Evolutionary conservation across 176 grass and related monocot species (phyloP), one percentile per base, ranked within the genome.

Genomic region (Oryza punctata): DNA sequence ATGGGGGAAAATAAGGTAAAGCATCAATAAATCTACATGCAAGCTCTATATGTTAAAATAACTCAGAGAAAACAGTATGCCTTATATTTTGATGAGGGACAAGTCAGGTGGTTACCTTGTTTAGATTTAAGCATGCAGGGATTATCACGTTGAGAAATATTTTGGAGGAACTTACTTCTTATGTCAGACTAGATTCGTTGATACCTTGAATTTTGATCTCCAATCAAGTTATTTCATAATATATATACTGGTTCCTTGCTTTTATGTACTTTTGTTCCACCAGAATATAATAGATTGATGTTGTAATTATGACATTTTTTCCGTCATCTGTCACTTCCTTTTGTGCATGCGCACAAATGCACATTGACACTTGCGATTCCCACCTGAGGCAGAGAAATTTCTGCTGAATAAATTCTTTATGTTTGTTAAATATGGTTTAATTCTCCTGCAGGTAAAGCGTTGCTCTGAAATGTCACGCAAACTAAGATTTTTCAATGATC

Each of bases 381-480:
- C 28, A 37, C 19, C 24, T 45, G 12, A 70, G 67, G 12, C 40
- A 49, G 54, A 68, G 79, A 18, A 45, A 19, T 6, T 65, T 10
- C 5, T 81, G 14, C n/a, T 49, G 18, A 49, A 16, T 67, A 67
- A 57, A 15, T 27, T 72, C 13, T 85, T 80, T 30, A 75, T 63
- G 49, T 63, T 78, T 77, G 25, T 73, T 44, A 86, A 71, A 65
- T 19, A 0, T 61, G n/a, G 37, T 4, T 8, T 12, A 32, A 32
- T 69, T 54, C 28, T 52, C 23, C 64, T 81, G 59, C 71, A 99
- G 97, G 93, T 96, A 54, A 99, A 96, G 78, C 84, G 91, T 45
- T 99, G 97, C 84, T 90, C 93, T 67, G 97, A 99, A 77, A 99
- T 96, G 97, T 90, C 86, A 69, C 93, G 97, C 57, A 99, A 99